phyloP scores from a whole-genome alignment of 306 rosid genomes.

The Vigna hirtella region DNA sequence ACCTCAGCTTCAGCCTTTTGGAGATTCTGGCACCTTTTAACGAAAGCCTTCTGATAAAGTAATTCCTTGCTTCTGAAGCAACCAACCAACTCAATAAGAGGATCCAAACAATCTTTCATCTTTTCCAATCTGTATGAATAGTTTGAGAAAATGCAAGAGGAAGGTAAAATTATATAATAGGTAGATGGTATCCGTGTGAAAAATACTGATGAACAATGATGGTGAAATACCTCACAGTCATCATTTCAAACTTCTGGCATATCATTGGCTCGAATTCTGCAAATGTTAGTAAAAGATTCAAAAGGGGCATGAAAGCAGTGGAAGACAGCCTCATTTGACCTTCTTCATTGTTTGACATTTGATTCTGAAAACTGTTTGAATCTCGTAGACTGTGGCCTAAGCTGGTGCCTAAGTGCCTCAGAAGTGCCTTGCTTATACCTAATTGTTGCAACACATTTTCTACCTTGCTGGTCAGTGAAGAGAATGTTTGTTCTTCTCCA shows the following conservation, averaged over 20 bases:
- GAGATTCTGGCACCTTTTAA: slow-evolving; percentile 79
- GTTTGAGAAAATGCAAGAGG: not conserved
- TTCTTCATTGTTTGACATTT: slow-evolving; percentile 32
- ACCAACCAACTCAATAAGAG: slow-evolving; percentile 43
- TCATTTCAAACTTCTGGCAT: slow-evolving; percentile 51
- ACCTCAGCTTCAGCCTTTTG: slow-evolving; percentile 86
- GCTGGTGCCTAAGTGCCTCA: slow-evolving; percentile 47
- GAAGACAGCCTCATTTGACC: slow-evolving; percentile 27
- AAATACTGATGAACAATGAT: slow-evolving; percentile 16
- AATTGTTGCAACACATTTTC: slow-evolving; percentile 62
- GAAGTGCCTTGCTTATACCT: slow-evolving; percentile 53
- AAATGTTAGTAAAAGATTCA: slow-evolving; percentile 48
- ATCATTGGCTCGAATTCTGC: slow-evolving; percentile 59
- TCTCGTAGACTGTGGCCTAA: slow-evolving; percentile 46
- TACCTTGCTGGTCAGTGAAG: slow-evolving; percentile 57
- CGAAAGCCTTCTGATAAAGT: slow-evolving; percentile 68
- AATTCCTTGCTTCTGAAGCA: slow-evolving; percentile 57
- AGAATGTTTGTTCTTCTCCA: slow-evolving; percentile 54
- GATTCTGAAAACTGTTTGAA: slow-evolving; percentile 32
- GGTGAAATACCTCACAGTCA: slow-evolving; percentile 58
- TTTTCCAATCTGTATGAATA: slow-evolving; percentile 62
- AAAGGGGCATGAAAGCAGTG: slow-evolving; percentile 42
- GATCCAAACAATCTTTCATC: slow-evolving; percentile 55
- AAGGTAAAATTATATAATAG: not conserved
- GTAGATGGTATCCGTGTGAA: not conserved